Percentiles rank a stretch among this genome's conserved stretches.
Evolutionary conservation across 257 asterid species (phyloP).

Genomic region (Plectranthus barbatus): DNA sequence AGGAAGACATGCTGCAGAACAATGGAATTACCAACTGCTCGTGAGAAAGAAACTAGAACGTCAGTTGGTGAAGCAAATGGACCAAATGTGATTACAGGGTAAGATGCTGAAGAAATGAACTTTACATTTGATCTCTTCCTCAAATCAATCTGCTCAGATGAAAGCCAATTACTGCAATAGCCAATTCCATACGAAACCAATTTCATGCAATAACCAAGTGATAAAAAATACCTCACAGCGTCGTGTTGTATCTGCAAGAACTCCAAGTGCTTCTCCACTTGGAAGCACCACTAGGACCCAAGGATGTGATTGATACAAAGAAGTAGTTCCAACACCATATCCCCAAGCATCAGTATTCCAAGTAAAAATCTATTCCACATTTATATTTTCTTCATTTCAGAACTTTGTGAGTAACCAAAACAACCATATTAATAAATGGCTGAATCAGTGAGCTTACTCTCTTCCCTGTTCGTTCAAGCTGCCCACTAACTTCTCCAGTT

Average conservation of each 20-base stretch:
- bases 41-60: slow-evolving; percentile 68
- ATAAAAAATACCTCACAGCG: slow-evolving; percentile 69
- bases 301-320: slow-evolving; percentile 98
- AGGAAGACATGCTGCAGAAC: slow-evolving; percentile 20
- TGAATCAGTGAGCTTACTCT: slow-evolving; percentile 39
- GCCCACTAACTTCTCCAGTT: slow-evolving; percentile 76
- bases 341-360: slow-evolving; percentile 98
- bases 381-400: not conserved
- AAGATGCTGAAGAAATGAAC: slow-evolving; percentile 47
- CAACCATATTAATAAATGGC: not conserved
- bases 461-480: slow-evolving; percentile 82
- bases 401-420: not conserved
- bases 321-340: slow-evolving; percentile 79
- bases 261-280: slow-evolving; percentile 76
- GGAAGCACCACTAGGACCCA: slow-evolving; percentile 93
- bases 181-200: not conserved
- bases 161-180: slow-evolving; percentile 8
- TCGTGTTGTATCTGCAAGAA: slow-evolving; percentile 88
- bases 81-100: slow-evolving; percentile 77
- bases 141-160: slow-evolving; percentile 66
- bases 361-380: slow-evolving; percentile 47
- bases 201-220: not conserved
- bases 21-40: slow-evolving; percentile 63
- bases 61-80: slow-evolving; percentile 85
- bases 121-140: slow-evolving; percentile 44